These are phyloP conservation scores for Plasmodium sp. DNA, from an alignment of 169 alveolate genomes.

Conservation along the genomic window DNA sequence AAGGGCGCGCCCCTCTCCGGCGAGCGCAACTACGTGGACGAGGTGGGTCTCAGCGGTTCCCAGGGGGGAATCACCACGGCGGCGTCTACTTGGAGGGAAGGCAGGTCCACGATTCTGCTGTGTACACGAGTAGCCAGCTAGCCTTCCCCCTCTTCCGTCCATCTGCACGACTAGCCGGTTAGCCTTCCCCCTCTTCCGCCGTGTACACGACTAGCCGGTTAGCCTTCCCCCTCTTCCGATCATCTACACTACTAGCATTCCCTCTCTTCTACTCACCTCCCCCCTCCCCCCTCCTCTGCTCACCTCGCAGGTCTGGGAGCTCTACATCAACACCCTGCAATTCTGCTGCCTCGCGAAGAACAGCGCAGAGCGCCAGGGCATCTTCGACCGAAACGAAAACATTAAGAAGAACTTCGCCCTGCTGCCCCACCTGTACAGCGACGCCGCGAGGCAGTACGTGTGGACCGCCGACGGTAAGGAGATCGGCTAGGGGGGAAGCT, in stretches of 20 bases:
- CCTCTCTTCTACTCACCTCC: not conserved
- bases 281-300: not conserved
- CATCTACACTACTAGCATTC: no score
- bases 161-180: no score
- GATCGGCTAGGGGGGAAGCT: not conserved
- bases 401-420: slow-evolving; percentile 30
- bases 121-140: not conserved
- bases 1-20: not conserved
- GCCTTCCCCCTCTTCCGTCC: not conserved
- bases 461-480: slow-evolving; percentile 34
- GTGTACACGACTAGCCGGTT: not conserved
- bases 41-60: not conserved
- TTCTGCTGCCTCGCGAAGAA: slow-evolving; percentile 21
- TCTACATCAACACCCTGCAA: slow-evolving; percentile 13
- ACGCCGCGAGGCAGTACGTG: slow-evolving; percentile 22
- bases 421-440: slow-evolving; percentile 18
- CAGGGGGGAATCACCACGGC: not conserved
- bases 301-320: slow-evolving; percentile 38
- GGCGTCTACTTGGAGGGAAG: not conserved
- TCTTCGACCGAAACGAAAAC: slow-evolving; percentile 44
- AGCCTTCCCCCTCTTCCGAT: not conserved
- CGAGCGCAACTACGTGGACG: slow-evolving; percentile 34
- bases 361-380: slow-evolving; percentile 10
- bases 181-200: not conserved
- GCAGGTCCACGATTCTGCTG: not conserved